These are phyloP conservation scores for Colletotrichum cuscutae DNA, from an alignment of 2,329 filamentous ascomycete species.

Conservation along the genomic window DNA sequence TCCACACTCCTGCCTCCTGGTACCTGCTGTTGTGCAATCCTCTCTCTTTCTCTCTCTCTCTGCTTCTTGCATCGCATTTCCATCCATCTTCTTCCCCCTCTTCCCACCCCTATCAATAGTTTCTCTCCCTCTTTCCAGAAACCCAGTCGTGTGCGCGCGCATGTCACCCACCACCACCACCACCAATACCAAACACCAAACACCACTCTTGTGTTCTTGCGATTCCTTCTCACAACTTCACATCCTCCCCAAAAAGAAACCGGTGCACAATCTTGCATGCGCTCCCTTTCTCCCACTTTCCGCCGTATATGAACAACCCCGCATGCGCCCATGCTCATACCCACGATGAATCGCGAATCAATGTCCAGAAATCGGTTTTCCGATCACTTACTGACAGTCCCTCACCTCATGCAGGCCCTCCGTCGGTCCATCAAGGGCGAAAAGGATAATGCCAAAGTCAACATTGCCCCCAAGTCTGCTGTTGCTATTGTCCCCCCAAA, in stretches of 20 bases:
- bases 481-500: slow-evolving; percentile 92
- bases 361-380: slow-evolving; percentile 33
- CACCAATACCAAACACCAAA: neutral
- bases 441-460: slow-evolving; percentile 80
- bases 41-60: neutral
- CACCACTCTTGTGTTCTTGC: slow-evolving; percentile 2
- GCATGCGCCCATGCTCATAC: slow-evolving; percentile 34
- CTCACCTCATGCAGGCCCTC: slow-evolving; percentile 72
- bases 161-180: neutral
- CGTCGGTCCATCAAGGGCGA: slow-evolving; percentile 92
- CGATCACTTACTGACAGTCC: slow-evolving; percentile 50
- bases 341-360: slow-evolving; percentile 30
- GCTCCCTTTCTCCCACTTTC: slow-evolving; percentile 29
- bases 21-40: slow-evolving; percentile 2
- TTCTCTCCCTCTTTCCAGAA: neutral
- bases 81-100: slow-evolving; percentile 2
- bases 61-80: slow-evolving; percentile 5
- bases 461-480: slow-evolving; percentile 85
- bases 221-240: neutral
- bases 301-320: slow-evolving; percentile 28
- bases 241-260: neutral
- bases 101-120: slow-evolving; percentile 3
- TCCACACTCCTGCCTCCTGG: slow-evolving; percentile 10
- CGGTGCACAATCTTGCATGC: neutral
- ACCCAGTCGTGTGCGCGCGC: neutral